A percentile compares a stretch with the other conserved stretches of the same genome.
Conservation (phyloP, 2,329 filamentous ascomycete species). For the Botrytis byssoidea region DNA sequence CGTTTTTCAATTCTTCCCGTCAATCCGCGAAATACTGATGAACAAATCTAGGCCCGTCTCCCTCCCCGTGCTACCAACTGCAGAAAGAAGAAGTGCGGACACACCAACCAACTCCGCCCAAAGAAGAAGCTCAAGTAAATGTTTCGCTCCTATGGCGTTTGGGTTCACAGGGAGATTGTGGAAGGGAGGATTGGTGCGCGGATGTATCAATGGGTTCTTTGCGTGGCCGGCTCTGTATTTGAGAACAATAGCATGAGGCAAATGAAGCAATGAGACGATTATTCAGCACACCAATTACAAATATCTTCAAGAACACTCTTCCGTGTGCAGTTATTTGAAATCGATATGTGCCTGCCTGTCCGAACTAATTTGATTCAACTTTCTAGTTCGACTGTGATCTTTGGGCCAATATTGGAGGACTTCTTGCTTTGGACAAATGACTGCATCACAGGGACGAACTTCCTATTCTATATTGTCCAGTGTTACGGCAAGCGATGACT, state of each 20-base stretch:
- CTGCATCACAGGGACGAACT: not conserved
- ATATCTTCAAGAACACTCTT: slow-evolving; percentile 1
- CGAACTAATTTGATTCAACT: not conserved
- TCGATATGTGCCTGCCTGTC: not conserved
- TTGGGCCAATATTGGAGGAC: not conserved
- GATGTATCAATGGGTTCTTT: slow-evolving; percentile 29
- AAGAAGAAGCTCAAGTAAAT: slow-evolving; percentile 99
- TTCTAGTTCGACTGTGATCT: not conserved
- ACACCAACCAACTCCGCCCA: slow-evolving; percentile 99
- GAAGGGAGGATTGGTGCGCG: slow-evolving; percentile 12
- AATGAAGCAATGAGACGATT: slow-evolving; percentile 27
- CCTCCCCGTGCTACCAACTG: slow-evolving; percentile 99
- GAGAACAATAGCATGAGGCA: slow-evolving; percentile 21
- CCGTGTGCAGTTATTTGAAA: not conserved
- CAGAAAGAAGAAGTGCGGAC: slow-evolving; percentile 99
- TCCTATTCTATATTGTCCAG: no score
- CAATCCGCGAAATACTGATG: slow-evolving; percentile 30
- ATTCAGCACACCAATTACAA: slow-evolving; percentile 19
- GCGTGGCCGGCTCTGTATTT: slow-evolving; percentile 28
- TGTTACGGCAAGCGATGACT: not conserved
- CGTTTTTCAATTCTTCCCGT: slow-evolving; percentile 42
- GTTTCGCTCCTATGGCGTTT: slow-evolving; percentile 44
- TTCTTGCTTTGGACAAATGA: not conserved
- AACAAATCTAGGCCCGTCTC: slow-evolving; percentile 63
- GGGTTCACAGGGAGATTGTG: slow-evolving; percentile 23